A percentile compares a stretch with the other conserved stretches of the same genome.
phyloP scores from a whole-genome alignment of 768 basidiomycete genomes.

The Russula emetica region DNA sequence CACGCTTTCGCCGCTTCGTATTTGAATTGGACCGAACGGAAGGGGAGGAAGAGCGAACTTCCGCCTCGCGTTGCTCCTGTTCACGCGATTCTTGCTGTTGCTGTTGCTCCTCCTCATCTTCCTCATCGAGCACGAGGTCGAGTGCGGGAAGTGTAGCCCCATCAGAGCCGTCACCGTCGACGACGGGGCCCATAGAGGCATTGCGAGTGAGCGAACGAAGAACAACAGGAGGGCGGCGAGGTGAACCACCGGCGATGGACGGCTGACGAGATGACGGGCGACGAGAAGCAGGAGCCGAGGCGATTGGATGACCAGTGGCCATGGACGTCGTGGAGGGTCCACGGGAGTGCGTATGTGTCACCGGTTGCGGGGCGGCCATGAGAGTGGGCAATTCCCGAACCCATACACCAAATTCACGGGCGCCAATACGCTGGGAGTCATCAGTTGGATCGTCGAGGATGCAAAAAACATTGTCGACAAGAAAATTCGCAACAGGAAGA shows the following conservation, averaged over 20 bases:
- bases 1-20: conserved; percentile 78
- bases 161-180: conserved; percentile 26
- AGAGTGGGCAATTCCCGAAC: conserved; percentile 73
- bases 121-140: conserved; percentile 32
- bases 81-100: conserved; percentile 27
- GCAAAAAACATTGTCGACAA: conserved; percentile 81
- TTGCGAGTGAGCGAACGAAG: conserved; percentile 56
- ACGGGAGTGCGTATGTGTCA: conserved; percentile 47
- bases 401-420: conserved; percentile 85
- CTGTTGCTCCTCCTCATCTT: conserved; percentile 44
- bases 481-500: conserved; percentile 76
- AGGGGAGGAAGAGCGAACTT: conserved; percentile 11
- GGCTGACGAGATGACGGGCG: conserved; percentile 68
- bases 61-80: neutral
- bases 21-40: conserved; percentile 46
- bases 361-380: conserved; percentile 44
- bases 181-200: conserved; percentile 47
- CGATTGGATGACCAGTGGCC: conserved; percentile 54
- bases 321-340: conserved; percentile 58
- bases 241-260: conserved; percentile 40
- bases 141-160: conserved; percentile 11
- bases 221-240: conserved; percentile 50
- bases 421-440: conserved; percentile 59
- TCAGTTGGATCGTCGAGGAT: conserved; percentile 64
- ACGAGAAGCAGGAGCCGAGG: conserved; percentile 60